phyloP scores from a whole-genome alignment of 2,329 filamentous ascomycete genomes.

The Bipolaris victoriae region DNA sequence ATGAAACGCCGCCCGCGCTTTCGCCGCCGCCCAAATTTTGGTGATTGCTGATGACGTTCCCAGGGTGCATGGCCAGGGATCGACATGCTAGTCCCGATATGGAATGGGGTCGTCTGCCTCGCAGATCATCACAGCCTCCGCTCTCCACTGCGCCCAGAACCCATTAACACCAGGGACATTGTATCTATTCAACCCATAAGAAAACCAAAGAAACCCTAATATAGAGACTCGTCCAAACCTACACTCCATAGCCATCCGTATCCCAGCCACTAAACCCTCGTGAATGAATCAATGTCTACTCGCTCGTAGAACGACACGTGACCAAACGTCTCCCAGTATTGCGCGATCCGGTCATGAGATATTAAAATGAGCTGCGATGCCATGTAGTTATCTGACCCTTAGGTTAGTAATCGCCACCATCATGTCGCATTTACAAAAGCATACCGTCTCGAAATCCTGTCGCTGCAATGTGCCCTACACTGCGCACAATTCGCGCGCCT shows the following conservation, averaged over 20 bases:
- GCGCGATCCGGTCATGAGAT: conserved; percentile 76
- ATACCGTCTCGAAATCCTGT: conserved; percentile 74
- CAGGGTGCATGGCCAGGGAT: conserved; percentile 11
- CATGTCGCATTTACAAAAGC: conserved; percentile 38
- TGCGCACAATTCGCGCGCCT: conserved; percentile 75
- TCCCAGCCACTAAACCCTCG: conserved; percentile 18
- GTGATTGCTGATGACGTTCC: conserved; percentile 21
- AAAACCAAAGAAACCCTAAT: not conserved
- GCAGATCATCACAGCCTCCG: not conserved
- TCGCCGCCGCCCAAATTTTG: conserved; percentile 15
- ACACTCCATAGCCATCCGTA: not conserved
- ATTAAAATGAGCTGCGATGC: conserved; percentile 78
- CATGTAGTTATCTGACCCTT: conserved; percentile 71
- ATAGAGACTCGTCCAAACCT: not conserved
- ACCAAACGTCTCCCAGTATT: conserved; percentile 73
- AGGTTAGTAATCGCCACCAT: not conserved
- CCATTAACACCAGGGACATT: not conserved
- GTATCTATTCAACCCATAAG: not conserved
- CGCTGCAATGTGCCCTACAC: conserved; percentile 77
- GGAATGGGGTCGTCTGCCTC: not conserved
- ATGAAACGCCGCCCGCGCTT: not conserved
- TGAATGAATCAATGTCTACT: conserved; percentile 53
- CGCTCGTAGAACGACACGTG: conserved; percentile 58
- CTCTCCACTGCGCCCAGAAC: not conserved
- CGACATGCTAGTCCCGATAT: not conserved